These are phyloP conservation scores for Domatiomyces globalis DNA, from an alignment of 2,329 filamentous ascomycete species.

Conservation along the genomic window DNA sequence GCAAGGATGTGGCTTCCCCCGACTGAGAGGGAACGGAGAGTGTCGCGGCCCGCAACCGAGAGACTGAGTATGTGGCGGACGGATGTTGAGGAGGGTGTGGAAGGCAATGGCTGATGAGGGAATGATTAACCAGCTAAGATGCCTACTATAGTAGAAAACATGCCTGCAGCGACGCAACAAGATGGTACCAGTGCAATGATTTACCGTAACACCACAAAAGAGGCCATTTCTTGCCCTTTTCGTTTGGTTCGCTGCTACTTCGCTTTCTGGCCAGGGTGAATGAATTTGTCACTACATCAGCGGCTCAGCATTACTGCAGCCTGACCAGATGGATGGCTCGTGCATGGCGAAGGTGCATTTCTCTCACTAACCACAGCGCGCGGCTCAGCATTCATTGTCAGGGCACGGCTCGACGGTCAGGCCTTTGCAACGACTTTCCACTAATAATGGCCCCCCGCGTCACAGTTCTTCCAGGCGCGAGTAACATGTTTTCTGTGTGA, in stretches of 20 bases:
- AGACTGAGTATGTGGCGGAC: neutral
- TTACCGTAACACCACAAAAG: neutral
- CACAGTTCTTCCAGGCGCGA: no score
- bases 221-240: neutral
- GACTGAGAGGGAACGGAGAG: conserved; percentile 23
- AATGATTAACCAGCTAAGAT: neutral
- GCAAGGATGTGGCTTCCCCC: conserved; percentile 49
- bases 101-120: no score
- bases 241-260: neutral
- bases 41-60: neutral
- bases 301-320: neutral
- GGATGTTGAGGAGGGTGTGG: neutral
- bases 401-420: no score
- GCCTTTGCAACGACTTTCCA: no score
- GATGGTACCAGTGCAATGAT: neutral
- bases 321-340: no score
- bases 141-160: no score
- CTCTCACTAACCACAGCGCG: no score
- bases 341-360: no score
- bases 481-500: no score
- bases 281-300: neutral
- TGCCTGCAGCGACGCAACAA: neutral
- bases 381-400: no score
- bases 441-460: no score
- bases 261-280: neutral